A percentile compares a stretch with the other conserved stretches of the same genome.
phyloP scores from a whole-genome alignment of 192 early-diverging fungal species.

The Paraglomus brasilianum region DNA sequence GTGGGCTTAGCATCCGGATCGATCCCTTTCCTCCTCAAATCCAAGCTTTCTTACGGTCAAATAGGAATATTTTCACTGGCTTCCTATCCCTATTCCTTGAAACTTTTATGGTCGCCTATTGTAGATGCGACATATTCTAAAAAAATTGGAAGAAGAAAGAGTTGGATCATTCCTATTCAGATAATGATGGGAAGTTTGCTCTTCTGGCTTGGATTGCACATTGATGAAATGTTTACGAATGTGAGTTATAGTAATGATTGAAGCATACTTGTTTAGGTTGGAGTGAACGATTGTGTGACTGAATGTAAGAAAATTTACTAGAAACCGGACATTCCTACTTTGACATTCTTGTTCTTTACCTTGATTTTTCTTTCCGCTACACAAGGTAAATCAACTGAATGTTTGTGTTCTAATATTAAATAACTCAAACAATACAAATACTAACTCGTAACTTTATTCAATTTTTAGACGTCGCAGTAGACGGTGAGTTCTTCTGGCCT shows the following conservation, averaged over 20 bases:
- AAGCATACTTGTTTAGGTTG: background rate
- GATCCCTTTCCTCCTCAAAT: constrained; percentile 93
- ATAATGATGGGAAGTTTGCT: constrained; percentile 77
- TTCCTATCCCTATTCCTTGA: constrained; percentile 96
- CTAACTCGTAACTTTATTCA: background rate
- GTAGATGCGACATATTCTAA: constrained; percentile 88
- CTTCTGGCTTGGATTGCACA: constrained; percentile 71
- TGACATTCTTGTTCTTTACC: constrained; percentile 77
- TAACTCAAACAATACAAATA: no score
- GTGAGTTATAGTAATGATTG: constrained; percentile 26
- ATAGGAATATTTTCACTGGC: constrained; percentile 94
- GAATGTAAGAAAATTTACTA: constrained; percentile 6
- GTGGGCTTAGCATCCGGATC: constrained; percentile 88
- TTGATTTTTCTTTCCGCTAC: constrained; percentile 95
- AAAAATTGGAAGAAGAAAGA: constrained; percentile 86
- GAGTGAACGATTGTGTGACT: no score
- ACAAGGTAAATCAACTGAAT: constrained; percentile 75
- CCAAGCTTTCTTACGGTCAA: constrained; percentile 87
- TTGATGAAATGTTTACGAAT: constrained; percentile 61
- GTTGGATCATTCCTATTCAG: constrained; percentile 99
- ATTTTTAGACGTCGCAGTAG: constrained; percentile 59
- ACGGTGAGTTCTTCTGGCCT: constrained; percentile 33
- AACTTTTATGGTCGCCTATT: constrained; percentile 97
- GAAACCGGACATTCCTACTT: constrained; percentile 59
- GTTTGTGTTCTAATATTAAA: no score